A percentile compares a stretch with the other conserved stretches of the same genome.
Evolutionary conservation across 805 yeast genomes (phyloP).

Genomic region (Diddensiella santjacobensis): DNA sequence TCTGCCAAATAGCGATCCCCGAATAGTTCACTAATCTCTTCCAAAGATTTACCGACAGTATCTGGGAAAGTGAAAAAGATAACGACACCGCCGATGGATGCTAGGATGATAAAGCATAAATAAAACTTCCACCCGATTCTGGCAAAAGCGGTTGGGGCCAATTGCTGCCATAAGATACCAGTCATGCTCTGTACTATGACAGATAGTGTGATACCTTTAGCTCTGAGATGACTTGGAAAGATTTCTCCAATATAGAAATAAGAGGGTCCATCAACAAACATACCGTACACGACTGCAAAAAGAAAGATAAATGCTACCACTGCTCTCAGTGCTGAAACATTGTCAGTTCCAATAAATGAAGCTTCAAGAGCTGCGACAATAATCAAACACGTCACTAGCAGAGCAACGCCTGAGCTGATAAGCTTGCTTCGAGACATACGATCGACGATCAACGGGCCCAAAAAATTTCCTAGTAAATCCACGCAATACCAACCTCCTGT

Average conservation of each 20-base stretch:
- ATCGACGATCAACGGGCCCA: constrained; percentile 1
- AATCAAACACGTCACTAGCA: not conserved
- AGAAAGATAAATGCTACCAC: constrained; percentile 1
- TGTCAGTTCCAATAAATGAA: not conserved
- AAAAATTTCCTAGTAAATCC: not conserved
- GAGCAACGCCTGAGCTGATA: not conserved
- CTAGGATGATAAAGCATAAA: constrained; percentile 33
- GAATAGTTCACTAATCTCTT: constrained; percentile 35
- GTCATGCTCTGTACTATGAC: not conserved
- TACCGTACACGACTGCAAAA: not conserved
- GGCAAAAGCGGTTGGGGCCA: constrained; percentile 41
- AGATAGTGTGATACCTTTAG: constrained; percentile 4
- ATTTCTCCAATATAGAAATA: constrained; percentile 6
- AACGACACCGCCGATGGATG: constrained; percentile 27
- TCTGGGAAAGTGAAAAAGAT: constrained; percentile 42
- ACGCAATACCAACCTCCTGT: constrained; percentile 1
- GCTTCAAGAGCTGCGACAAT: not conserved
- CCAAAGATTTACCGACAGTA: constrained; percentile 50
- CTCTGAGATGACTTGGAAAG: constrained; percentile 5
- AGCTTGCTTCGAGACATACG: not conserved
- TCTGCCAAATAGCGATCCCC: not conserved
- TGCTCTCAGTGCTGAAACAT: not conserved
- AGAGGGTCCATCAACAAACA: not conserved
- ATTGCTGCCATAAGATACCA: constrained; percentile 17
- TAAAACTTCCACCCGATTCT: constrained; percentile 42